Base-by-base conservation (phyloP, 257 asterid genomes). In the Primulina eburnea region DNA sequence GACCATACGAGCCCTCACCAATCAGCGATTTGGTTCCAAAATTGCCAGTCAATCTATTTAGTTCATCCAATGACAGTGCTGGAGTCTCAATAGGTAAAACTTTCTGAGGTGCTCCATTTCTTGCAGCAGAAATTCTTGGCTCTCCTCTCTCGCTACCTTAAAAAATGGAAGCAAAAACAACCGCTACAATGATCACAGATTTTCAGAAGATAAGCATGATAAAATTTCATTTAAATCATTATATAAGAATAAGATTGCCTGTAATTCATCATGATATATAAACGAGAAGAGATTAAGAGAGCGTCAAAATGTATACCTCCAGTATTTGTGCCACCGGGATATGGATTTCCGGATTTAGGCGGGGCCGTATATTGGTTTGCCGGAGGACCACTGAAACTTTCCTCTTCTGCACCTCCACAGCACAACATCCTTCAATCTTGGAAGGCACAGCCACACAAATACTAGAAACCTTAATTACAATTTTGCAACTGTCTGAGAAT, bases 371-470 rank as follows among this genome's bases (percentile, higher is more conserved):
- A 79, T 63, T 89, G 89, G 82, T 77, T 87, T 29, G 91, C 73
- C 21, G 89, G 93, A 26, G 89, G 92, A 62, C 86, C 90, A n/a
- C 75, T 71, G 66, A 69, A 62, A 59, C 60, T 60, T 68, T 91
- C 96, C 81, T 89, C 96, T 75, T 91, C 96, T 74, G 81, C 84
- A 64, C 96, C 96, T 71, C 96, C 95, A 70, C 97, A 91, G 73
- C 97, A 91, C 78, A 79, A 72, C 96, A 91, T 91, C 65, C 43
- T 82, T 71, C 65, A 61, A 34, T 16, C 16, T 58, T 60, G 18
- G 60, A 66, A 53, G 77, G 65, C 62, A 33, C 71, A 58, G 62
- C 34, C 68, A 59, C 62, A 10, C 60, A 56, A 70, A 65, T 35
- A 35, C 75, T 32, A 57, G 20, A 47, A 14, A 11, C 70, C 43